Base-by-base conservation (phyloP, 257 asterid species). In the Solanum sitiens region DNA sequence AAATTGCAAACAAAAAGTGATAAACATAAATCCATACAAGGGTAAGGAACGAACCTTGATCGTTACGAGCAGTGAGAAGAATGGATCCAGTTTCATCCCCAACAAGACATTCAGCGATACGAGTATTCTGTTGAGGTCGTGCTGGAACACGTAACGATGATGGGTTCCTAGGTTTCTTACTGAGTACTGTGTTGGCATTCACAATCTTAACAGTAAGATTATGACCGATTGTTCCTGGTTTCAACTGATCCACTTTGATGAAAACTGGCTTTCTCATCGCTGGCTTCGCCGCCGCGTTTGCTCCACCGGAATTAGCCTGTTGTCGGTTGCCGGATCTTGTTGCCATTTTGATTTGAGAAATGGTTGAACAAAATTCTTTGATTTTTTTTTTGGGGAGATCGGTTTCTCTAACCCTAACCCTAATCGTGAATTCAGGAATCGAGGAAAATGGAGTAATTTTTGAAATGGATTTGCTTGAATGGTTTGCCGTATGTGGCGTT, bases 1-100 rank as follows among this genome's bases (percentile, higher is more conserved):
- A 61, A 84, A 47, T 23, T 79, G 20, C 35, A 33, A 30, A 23
- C 10, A 27, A 32, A 67, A 86, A 39, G 35, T 23, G 11, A 39
- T 63, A 23, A 61, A 87, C 74, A 89, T 33, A 39, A 50, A 72
- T 5, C 71, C 16, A 16, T 44, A 40, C 30, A 45, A 27, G 67
- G 10, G 10, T 37, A 35, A 35, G 25, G 42, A 79, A 27, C 33
- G 20, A 42, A 94, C 97, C 97, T 94, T 93, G 98, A 13, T 94
- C 94, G 30, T 95, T 94, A 68, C 98, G 94, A 63, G 98, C 98
- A 89, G 98, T 93, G 86, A 95, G 94, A 90, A 95, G 96, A 59
- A 95, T 93, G 65, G 96, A 88, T 63, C 94, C 98, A 11, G 98
- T 93, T 32, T 95, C 98, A 79, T 95, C 98, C 16, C 98, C 98